phyloP scores from a whole-genome alignment of 352 stramenopile genomes.

The Saprolegnia parasitica region DNA sequence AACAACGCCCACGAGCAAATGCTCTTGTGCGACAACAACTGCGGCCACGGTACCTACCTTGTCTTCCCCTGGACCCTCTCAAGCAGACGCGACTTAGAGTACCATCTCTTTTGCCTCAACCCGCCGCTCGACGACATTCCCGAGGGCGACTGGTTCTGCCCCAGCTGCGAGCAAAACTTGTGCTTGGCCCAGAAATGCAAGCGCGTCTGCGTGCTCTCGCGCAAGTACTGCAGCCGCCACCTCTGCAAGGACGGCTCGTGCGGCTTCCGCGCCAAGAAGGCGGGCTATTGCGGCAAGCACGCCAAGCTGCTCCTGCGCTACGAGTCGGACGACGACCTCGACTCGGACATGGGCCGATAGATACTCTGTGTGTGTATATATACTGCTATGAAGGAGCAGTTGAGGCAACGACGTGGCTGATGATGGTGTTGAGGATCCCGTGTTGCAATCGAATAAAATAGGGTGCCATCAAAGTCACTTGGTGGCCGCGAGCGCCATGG shows the following conservation, averaged over 20 bases:
- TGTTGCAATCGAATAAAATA: too few relatives aligned
- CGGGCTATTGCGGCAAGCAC: slow-evolving; percentile 28
- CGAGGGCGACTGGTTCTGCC: slow-evolving; percentile 54
- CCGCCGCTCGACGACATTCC: slow-evolving; percentile 46
- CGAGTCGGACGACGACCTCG: slow-evolving; percentile 9
- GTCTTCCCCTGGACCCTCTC: not conserved
- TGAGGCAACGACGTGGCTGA: not conserved
- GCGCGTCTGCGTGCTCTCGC: slow-evolving; percentile 21
- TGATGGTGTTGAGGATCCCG: not conserved
- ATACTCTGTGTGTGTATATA: too few relatives aligned
- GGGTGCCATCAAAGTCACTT: not conserved
- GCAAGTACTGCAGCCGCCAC: slow-evolving; percentile 23
- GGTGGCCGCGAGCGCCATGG: not conserved
- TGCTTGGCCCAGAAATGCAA: slow-evolving; percentile 23
- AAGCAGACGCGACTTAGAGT: slow-evolving; percentile 32
- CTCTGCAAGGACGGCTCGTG: slow-evolving; percentile 20
- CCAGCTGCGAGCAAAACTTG: slow-evolving; percentile 32
- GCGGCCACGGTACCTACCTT: slow-evolving; percentile 37
- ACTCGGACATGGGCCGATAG: slow-evolving; percentile 19
- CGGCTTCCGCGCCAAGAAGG: slow-evolving; percentile 22
- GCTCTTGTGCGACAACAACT: slow-evolving; percentile 52
- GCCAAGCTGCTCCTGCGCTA: slow-evolving; percentile 19
- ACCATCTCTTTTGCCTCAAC: slow-evolving; percentile 55
- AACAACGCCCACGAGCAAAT: slow-evolving; percentile 44
- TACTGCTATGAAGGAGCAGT: not conserved